Conservation (phyloP, 148 eudicot genomes). For the Rhododendron molle region DNA sequence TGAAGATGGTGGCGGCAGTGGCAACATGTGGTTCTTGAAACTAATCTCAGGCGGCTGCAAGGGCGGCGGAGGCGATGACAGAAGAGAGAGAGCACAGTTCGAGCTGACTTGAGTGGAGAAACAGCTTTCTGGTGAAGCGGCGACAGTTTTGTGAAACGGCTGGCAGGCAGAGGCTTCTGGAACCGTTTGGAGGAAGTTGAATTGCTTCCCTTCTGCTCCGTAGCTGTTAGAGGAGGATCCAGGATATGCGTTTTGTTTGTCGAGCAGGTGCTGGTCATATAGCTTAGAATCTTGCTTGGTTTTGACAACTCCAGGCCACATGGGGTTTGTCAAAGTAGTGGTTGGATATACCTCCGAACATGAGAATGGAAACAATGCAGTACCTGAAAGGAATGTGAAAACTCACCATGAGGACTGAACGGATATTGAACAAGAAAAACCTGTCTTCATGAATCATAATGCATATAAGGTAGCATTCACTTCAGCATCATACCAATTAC, state of each 20-base stretch:
- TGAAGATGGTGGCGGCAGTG: neutral
- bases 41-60: constrained; percentile 9
- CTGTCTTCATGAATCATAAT: neutral
- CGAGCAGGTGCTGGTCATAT: constrained; percentile 5
- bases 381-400: constrained; percentile 10
- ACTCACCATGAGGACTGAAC: neutral
- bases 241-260: constrained; percentile 12
- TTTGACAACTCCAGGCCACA: constrained; percentile 20
- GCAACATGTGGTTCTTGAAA: constrained; percentile 8
- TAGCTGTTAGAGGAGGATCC: constrained; percentile 19
- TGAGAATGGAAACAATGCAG: constrained; percentile 16
- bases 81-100: constrained; percentile 35
- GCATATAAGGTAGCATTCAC: neutral
- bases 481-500: neutral
- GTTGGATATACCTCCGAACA: constrained; percentile 15
- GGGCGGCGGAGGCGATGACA: constrained; percentile 18
- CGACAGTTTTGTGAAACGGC: constrained; percentile 9
- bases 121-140: constrained; percentile 12
- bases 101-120: constrained; percentile 18
- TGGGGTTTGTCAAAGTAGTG: constrained; percentile 13
- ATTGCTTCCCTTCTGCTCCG: constrained; percentile 7
- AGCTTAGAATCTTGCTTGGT: constrained; percentile 11
- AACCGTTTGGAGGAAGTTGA: constrained; percentile 18
- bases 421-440: neutral
- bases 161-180: constrained; percentile 12